Conservation (phyloP, 2,329 filamentous ascomycete species). For the Cercospora citrullina region DNA sequence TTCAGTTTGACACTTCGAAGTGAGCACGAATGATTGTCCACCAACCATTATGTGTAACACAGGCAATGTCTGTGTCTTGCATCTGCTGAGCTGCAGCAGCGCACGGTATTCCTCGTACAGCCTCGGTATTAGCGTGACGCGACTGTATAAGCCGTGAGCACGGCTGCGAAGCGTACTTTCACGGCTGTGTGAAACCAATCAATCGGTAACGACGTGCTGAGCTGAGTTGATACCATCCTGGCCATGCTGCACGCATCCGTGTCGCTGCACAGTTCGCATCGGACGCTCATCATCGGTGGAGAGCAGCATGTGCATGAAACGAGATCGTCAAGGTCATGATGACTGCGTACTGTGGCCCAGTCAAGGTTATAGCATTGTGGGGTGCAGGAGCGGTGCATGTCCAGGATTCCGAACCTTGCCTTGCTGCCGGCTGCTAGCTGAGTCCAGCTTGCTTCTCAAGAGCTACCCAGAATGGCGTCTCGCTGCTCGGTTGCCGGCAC, state of each 20-base stretch:
- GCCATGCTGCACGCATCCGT: background rate
- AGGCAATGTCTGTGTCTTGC: background rate
- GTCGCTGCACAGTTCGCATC: background rate
- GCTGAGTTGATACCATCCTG: background rate
- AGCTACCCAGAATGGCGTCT: background rate
- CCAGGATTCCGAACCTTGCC: constrained; percentile 10
- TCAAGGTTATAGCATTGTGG: constrained; percentile 11
- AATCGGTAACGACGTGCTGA: background rate
- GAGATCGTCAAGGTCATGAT: background rate
- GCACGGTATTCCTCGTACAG: background rate
- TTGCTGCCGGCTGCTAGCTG: background rate
- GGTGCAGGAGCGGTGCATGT: constrained; percentile 12
- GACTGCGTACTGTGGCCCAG: background rate
- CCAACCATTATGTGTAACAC: background rate
- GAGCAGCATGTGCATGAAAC: background rate
- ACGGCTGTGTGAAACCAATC: background rate
- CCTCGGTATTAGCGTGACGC: background rate
- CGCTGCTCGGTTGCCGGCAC: background rate
- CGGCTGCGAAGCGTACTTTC: background rate
- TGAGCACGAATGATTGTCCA: background rate
- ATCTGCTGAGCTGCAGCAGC: background rate
- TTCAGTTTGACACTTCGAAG: background rate
- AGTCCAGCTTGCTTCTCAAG: background rate
- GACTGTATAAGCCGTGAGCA: background rate
- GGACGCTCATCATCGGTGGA: background rate